These are phyloP conservation scores for Lentinula aciculospora DNA, from an alignment of 768 basidiomycete genomes.

Conservation along the genomic window DNA sequence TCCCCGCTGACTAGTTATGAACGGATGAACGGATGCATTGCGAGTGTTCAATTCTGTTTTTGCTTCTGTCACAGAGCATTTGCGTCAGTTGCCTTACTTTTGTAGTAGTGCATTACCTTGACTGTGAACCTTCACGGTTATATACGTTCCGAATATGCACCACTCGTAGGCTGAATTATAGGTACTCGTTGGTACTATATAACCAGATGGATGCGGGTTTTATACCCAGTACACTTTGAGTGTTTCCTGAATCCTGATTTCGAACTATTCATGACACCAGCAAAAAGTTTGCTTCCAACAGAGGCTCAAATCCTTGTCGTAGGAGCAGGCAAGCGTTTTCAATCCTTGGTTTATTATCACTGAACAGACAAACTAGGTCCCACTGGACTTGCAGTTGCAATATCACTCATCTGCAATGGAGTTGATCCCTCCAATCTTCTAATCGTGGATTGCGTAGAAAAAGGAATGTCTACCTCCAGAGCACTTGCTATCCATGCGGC, in stretches of 20 bases:
- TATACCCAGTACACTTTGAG: too few relatives aligned
- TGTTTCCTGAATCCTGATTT: too few relatives aligned
- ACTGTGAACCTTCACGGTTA: too few relatives aligned
- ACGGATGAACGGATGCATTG: too few relatives aligned
- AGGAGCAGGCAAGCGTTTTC: slow-evolving; percentile 6
- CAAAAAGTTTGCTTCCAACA: neutral
- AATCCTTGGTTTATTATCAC: neutral
- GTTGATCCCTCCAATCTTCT: slow-evolving; percentile 23
- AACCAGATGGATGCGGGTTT: too few relatives aligned
- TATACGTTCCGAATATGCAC: too few relatives aligned
- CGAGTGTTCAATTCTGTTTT: too few relatives aligned
- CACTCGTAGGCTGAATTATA: too few relatives aligned
- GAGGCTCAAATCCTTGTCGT: slow-evolving; percentile 9
- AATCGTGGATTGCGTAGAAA: slow-evolving; percentile 29
- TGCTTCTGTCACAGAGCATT: too few relatives aligned
- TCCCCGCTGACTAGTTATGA: neutral
- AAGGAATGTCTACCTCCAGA: slow-evolving; percentile 33
- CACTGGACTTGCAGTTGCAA: slow-evolving; percentile 21
- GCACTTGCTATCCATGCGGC: slow-evolving; percentile 37
- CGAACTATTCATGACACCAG: too few relatives aligned
- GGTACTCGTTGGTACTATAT: too few relatives aligned
- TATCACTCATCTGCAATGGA: slow-evolving; percentile 30
- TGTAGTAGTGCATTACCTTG: too few relatives aligned
- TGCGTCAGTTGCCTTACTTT: neutral
- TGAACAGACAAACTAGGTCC: slow-evolving; percentile 6